phyloP scores from a whole-genome alignment of 805 yeast species.

The Yamadazyma tumulicola region DNA sequence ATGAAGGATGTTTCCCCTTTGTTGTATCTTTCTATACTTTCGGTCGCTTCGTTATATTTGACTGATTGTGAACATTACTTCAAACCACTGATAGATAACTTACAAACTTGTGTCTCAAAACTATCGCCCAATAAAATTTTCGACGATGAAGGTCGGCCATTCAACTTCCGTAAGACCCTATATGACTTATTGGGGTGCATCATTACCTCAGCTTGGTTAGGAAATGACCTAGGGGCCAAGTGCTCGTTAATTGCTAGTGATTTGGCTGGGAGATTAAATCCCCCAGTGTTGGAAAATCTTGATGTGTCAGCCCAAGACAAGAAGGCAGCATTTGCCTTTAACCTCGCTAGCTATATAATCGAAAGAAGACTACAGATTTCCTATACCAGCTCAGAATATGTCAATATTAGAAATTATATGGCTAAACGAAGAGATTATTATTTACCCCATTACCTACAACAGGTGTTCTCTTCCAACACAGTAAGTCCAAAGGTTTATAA shows the following conservation, averaged over 20 bases:
- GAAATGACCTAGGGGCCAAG: slow-evolving; percentile 3
- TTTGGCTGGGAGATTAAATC: slow-evolving; percentile 7
- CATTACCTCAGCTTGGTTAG: slow-evolving; percentile 4
- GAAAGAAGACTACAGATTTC: slow-evolving; percentile 4
- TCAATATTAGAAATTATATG: slow-evolving; percentile 2
- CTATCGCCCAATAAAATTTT: slow-evolving; percentile 1
- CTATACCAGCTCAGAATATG: slow-evolving; percentile 1
- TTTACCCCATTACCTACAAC: slow-evolving; percentile 4
- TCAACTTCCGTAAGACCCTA: neutral
- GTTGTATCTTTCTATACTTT: neutral
- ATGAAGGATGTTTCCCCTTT: neutral
- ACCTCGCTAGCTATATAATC: slow-evolving; percentile 1
- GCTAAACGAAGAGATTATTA: slow-evolving; percentile 3
- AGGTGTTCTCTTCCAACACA: slow-evolving; percentile 1
- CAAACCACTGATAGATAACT: neutral
- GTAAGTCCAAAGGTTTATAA: slow-evolving; percentile 1
- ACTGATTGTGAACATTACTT: slow-evolving; percentile 1
- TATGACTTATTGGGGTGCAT: slow-evolving; percentile 3
- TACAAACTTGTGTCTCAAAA: neutral
- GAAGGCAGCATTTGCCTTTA: slow-evolving; percentile 4
- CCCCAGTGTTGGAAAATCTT: slow-evolving; percentile 2
- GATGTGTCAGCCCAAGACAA: neutral
- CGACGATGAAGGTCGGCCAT: neutral
- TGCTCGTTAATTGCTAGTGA: slow-evolving; percentile 5
- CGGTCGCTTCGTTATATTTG: slow-evolving; percentile 1